Conservation (phyloP, 805 yeast genomes). For the Saccharomycopsis sp. region DNA sequence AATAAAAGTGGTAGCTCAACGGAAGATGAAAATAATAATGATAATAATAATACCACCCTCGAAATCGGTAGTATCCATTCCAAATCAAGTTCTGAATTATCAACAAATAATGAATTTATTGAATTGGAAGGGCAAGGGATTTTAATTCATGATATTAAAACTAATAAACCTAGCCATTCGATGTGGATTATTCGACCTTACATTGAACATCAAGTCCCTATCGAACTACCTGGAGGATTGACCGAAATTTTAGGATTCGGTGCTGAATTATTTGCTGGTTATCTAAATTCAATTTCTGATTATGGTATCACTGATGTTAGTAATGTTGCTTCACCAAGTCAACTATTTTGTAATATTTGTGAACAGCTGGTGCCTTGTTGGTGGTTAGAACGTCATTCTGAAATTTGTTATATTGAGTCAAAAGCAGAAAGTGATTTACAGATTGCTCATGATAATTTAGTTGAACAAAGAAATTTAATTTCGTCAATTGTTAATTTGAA, state of each 20-base stretch:
- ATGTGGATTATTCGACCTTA: constrained; percentile 92
- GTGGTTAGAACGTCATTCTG: constrained; percentile 93
- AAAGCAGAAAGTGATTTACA: constrained; percentile 72
- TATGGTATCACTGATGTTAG: constrained; percentile 56
- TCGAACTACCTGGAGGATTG: constrained; percentile 63
- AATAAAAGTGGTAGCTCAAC: constrained; percentile 11
- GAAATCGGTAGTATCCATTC: not conserved
- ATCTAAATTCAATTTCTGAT: constrained; percentile 57
- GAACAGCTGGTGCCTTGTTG: constrained; percentile 88
- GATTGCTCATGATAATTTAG: constrained; percentile 62
- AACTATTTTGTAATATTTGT: constrained; percentile 85
- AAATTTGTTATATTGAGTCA: constrained; percentile 80
- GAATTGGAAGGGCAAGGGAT: constrained; percentile 95
- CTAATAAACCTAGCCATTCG: constrained; percentile 63
- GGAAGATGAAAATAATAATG: not conserved
- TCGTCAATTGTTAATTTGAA: constrained; percentile 28
- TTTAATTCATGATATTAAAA: constrained; percentile 54
- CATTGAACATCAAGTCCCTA: constrained; percentile 49
- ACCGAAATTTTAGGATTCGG: constrained; percentile 85
- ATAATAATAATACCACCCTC: not conserved
- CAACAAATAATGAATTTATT: constrained; percentile 54
- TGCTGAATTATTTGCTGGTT: constrained; percentile 72
- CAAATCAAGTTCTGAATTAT: constrained; percentile 28
- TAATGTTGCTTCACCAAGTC: constrained; percentile 69
- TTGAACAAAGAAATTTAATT: constrained; percentile 60